Conservation (phyloP, 305 asterid species). For the Fraxinus sp. region DNA sequence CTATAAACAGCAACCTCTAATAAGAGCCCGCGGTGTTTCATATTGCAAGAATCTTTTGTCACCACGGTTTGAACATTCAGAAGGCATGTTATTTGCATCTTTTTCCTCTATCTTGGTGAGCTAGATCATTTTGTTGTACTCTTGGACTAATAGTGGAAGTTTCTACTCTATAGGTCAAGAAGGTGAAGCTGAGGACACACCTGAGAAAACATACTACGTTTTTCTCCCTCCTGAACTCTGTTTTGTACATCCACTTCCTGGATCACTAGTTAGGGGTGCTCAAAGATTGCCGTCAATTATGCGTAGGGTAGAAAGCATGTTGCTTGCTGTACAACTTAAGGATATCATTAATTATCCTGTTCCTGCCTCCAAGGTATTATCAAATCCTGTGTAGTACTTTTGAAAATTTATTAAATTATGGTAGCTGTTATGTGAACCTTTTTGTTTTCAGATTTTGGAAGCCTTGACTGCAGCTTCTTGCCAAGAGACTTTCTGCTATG, state of each 20-base stretch:
- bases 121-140: constrained; percentile 24
- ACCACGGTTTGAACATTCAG: constrained; percentile 93
- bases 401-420: not conserved
- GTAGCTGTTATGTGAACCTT: constrained; percentile 31
- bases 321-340: constrained; percentile 91
- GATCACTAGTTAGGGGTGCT: constrained; percentile 89
- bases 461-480: constrained; percentile 98
- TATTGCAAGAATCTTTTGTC: constrained; percentile 97
- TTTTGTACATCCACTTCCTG: constrained; percentile 94
- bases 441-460: constrained; percentile 70
- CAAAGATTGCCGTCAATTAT: constrained; percentile 96
- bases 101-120: constrained; percentile 19
- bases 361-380: constrained; percentile 70
- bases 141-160: constrained; percentile 26
- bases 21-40: constrained; percentile 97
- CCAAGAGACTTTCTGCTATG: constrained; percentile 97
- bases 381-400: constrained; percentile 14
- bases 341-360: constrained; percentile 71
- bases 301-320: constrained; percentile 95
- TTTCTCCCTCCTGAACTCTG: constrained; percentile 99
- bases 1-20: constrained; percentile 76
- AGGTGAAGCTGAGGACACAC: constrained; percentile 68
- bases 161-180: constrained; percentile 50
- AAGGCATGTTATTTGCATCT: constrained; percentile 46
- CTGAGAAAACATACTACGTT: constrained; percentile 90